These are phyloP conservation scores for Elongisporangium senticosum DNA, from an alignment of 352 stramenopile genomes.

Conservation along the genomic window DNA sequence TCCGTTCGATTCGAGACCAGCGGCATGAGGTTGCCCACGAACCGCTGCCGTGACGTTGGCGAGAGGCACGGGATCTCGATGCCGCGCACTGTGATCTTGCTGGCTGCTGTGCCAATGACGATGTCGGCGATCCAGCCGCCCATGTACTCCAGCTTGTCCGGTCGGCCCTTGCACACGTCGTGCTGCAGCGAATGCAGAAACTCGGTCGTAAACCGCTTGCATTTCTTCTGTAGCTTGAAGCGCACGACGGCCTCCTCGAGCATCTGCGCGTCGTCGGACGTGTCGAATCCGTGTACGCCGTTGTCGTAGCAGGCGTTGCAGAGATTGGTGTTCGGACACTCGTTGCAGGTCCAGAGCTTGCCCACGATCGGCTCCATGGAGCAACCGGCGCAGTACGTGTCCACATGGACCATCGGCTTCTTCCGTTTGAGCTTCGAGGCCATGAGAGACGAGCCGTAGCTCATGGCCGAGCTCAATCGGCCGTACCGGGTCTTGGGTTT, in stretches of 20 bases:
- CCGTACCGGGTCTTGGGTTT: constrained; percentile 44
- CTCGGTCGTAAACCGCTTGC: constrained; percentile 68
- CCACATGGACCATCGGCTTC: constrained; percentile 55
- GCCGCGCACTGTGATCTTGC: constrained; percentile 73
- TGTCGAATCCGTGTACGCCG: constrained; percentile 71
- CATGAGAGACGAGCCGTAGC: constrained; percentile 53
- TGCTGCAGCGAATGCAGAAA: constrained; percentile 67
- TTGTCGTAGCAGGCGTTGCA: constrained; percentile 67
- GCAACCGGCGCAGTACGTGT: constrained; percentile 70
- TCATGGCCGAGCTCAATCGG: constrained; percentile 59
- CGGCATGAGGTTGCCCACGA: constrained; percentile 72
- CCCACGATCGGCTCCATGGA: constrained; percentile 63
- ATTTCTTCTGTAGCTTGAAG: constrained; percentile 68
- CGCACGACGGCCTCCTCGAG: constrained; percentile 67
- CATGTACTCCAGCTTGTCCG: constrained; percentile 82
- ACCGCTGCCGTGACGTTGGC: constrained; percentile 48
- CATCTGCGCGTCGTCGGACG: constrained; percentile 57
- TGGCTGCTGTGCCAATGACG: constrained; percentile 52
- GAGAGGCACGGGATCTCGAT: constrained; percentile 73
- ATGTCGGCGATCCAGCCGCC: constrained; percentile 78
- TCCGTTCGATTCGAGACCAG: constrained; percentile 77
- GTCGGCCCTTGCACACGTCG: constrained; percentile 74
- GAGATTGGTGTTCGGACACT: constrained; percentile 66
- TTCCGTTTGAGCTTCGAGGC: constrained; percentile 60
- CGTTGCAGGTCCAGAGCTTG: constrained; percentile 61